Percentiles rank a stretch among this genome's conserved stretches.
phyloP scores from a whole-genome alignment of 805 yeast species.

The Kodamaea sagamina region DNA sequence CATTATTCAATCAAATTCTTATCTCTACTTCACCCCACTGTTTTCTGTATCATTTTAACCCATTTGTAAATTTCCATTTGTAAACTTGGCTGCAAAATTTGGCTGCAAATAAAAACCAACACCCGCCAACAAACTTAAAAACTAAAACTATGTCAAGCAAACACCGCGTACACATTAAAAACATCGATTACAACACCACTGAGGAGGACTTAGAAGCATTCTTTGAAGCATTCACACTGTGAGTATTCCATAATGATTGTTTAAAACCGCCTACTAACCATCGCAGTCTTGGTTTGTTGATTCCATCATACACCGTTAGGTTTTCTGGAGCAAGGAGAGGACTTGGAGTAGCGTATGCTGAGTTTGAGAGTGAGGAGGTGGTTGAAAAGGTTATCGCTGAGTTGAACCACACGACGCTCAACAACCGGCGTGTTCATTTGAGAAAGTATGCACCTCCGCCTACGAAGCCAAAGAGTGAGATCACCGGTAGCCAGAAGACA shows the following conservation, averaged over 20 bases:
- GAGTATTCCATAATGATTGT: slow-evolving; percentile 23
- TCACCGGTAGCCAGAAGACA: too few relatives aligned
- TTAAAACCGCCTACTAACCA: background rate
- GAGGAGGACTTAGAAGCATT: slow-evolving; percentile 52
- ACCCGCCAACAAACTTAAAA: too few relatives aligned
- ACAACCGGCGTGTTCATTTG: slow-evolving; percentile 40
- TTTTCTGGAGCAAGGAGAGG: slow-evolving; percentile 44
- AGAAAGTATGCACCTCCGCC: slow-evolving; percentile 37
- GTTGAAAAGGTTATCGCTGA: slow-evolving; percentile 29
- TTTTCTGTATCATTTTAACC: background rate
- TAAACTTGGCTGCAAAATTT: background rate
- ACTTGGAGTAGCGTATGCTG: slow-evolving; percentile 56
- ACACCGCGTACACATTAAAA: slow-evolving; percentile 53
- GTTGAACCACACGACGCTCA: slow-evolving; percentile 28
- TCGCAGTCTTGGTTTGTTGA: slow-evolving; percentile 40
- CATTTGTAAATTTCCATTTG: background rate
- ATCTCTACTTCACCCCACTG: background rate
- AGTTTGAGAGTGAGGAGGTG: slow-evolving; percentile 30
- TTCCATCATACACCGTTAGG: slow-evolving; percentile 56
- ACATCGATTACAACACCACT: slow-evolving; percentile 53
- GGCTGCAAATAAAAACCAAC: slow-evolving; percentile 4
- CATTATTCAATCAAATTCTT: background rate
- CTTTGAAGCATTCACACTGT: slow-evolving; percentile 50
- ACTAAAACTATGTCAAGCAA: background rate
- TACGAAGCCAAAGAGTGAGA: too few relatives aligned